phyloP scores from a whole-genome alignment of 345 rosid genomes.

The Citrus sp. region DNA sequence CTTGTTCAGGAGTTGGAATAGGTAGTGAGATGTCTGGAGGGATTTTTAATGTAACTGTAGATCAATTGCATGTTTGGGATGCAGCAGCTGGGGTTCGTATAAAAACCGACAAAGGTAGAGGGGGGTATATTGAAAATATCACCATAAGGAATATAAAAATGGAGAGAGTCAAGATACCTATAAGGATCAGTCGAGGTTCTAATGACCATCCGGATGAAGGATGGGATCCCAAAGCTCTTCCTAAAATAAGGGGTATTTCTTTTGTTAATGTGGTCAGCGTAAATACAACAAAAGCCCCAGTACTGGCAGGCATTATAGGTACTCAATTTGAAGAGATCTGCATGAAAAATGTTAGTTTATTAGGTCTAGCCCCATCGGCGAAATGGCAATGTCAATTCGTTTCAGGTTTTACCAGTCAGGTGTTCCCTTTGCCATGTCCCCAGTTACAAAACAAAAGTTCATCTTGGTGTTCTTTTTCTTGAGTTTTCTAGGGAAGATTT shows the following conservation, averaged over 20 bases:
- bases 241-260: constrained; percentile 62
- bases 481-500: constrained; percentile 1
- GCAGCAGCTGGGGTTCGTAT: constrained; percentile 89
- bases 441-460: constrained; percentile 51
- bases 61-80: constrained; percentile 82
- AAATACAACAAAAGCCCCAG: constrained; percentile 78
- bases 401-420: constrained; percentile 58
- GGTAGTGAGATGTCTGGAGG: constrained; percentile 99
- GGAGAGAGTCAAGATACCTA: constrained; percentile 84
- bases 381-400: constrained; percentile 83
- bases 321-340: constrained; percentile 65
- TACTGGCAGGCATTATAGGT: constrained; percentile 64
- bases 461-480: constrained; percentile 37
- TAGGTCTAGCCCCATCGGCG: constrained; percentile 43
- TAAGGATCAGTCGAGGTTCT: constrained; percentile 84
- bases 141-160: constrained; percentile 55
- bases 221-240: constrained; percentile 87
- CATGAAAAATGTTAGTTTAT: constrained; percentile 64
- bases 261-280: constrained; percentile 58
- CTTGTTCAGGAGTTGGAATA: constrained; percentile 92
- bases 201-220: constrained; percentile 84
- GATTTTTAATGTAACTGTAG: constrained; percentile 55
- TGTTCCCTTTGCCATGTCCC: constrained; percentile 64
- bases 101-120: constrained; percentile 89
- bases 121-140: constrained; percentile 77